phyloP scores from a whole-genome alignment of 140 eudicot species.

The Cichorium intybus region DNA sequence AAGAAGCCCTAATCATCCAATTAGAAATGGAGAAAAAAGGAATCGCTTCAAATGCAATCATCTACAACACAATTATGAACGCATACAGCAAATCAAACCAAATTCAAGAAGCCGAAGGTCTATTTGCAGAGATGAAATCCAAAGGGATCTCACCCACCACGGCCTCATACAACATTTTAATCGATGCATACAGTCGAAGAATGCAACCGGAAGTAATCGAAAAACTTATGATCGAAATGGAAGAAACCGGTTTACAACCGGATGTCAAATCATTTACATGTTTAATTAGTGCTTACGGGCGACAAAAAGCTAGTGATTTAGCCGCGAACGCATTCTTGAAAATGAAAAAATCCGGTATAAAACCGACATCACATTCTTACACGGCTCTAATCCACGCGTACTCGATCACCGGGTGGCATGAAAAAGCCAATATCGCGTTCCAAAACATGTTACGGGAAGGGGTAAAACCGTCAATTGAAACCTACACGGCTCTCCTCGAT shows the following conservation, averaged over 20 bases:
- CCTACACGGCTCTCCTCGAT: conserved; percentile 84
- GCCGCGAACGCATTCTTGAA: conserved; percentile 84
- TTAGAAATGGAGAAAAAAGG: conserved; percentile 93
- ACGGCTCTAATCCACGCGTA: conserved; percentile 91
- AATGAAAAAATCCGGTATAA: conserved; percentile 78
- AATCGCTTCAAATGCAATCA: conserved; percentile 62
- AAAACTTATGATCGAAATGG: conserved; percentile 79
- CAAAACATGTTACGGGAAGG: conserved; percentile 79
- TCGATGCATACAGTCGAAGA: conserved; percentile 89
- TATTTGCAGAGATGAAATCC: conserved; percentile 76
- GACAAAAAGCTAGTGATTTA: conserved; percentile 82
- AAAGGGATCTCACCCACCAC: conserved; percentile 69
- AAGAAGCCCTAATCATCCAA: conserved; percentile 86
- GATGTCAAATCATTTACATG: conserved; percentile 80
- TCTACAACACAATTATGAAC: conserved; percentile 85
- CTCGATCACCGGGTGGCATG: conserved; percentile 78
- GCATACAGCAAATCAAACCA: conserved; percentile 74
- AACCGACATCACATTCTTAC: conserved; percentile 84
- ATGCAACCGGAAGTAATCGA: conserved; percentile 88
- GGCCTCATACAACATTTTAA: conserved; percentile 73
- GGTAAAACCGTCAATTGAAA: conserved; percentile 71
- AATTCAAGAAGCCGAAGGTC: conserved; percentile 94
- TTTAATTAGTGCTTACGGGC: conserved; percentile 85
- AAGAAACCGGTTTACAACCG: conserved; percentile 58
- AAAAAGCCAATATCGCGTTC: conserved; percentile 75